Percentiles rank a stretch among this genome's conserved stretches.
Conservation (phyloP, 2,329 filamentous ascomycete species). For the Aspergillus carbonarius region DNA sequence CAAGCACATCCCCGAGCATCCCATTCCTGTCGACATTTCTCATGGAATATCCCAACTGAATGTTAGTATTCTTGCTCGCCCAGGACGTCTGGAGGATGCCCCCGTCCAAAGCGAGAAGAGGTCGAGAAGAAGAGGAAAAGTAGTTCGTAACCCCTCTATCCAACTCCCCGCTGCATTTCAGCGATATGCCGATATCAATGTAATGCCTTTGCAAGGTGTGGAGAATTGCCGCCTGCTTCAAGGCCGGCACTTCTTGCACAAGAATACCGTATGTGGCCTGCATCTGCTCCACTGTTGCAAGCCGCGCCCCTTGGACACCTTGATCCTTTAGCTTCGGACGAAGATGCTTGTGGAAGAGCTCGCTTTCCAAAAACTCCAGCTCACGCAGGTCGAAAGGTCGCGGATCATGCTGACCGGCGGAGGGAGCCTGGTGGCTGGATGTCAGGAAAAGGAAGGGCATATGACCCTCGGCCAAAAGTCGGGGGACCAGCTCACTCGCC, state of each 20-base stretch:
- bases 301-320: background rate
- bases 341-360: constrained; percentile 3
- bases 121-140: constrained; percentile 1
- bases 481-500: constrained; percentile 7
- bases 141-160: background rate
- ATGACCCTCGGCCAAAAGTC: constrained; percentile 10
- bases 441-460: constrained; percentile 12
- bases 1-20: background rate
- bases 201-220: constrained; percentile 1
- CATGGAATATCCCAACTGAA: background rate
- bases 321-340: background rate
- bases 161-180: constrained; percentile 2
- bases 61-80: background rate
- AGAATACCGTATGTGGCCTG: constrained; percentile 4
- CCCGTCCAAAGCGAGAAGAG: background rate
- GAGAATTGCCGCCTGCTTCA: background rate
- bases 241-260: constrained; percentile 1
- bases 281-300: constrained; percentile 2
- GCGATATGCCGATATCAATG: constrained; percentile 10
- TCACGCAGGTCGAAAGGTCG: constrained; percentile 3
- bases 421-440: background rate
- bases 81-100: background rate
- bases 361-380: constrained; percentile 8
- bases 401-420: background rate
- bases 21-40: background rate